Base-by-base conservation (phyloP, 2,329 filamentous ascomycete species). In the Emmonsia crescens region DNA sequence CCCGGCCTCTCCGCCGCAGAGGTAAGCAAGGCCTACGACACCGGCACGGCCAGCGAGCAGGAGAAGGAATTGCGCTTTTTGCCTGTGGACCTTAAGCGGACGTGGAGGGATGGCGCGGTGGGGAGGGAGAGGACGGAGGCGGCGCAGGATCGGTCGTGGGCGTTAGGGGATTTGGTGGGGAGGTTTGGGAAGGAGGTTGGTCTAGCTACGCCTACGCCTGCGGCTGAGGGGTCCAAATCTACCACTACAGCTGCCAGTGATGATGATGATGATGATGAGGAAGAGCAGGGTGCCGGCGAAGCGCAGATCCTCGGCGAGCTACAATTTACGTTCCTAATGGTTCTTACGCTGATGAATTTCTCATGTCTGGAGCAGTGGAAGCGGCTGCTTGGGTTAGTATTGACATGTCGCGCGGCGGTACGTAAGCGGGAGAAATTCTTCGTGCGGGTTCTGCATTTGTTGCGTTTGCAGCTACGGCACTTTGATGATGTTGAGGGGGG, bases 311-410 rank as follows among this genome's bases (percentile, higher is more conserved):
- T 87, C 16, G 85, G 83, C 19, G 85, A 87, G 67, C 67, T 87
- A 60, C 83, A 87, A 65, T 84, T 86, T 67, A 79, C 78, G 38
- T 87, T 87, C 66, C 71, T 86, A 10, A 85, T 84, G 81, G 77
- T 84, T 1, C 68, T 87, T 62, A 85, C 83, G 5, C 74, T 87
- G 64, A 85, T 85, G 75, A 87, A 87, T 68, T 85, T 82, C 69
- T 85, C 83, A 1, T 86, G 84, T 67, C 73, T 86, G 3, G 83
- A 86, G 69, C 84, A 87, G 68, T 87, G 85, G 85, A 85, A 84
- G 68, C 74, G 85, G 44, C 66, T 87, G 12, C 72, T 87, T 10
- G 73, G 74, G 1, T 71, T 87, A 29, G 73, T 85, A 8, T 74
- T 87, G 57, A 86, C 83, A 0, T 85, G 82, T 66, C 77, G 75